Conservation (phyloP, 2,329 filamentous ascomycete species). For the Aspergillus arachidicola region DNA sequence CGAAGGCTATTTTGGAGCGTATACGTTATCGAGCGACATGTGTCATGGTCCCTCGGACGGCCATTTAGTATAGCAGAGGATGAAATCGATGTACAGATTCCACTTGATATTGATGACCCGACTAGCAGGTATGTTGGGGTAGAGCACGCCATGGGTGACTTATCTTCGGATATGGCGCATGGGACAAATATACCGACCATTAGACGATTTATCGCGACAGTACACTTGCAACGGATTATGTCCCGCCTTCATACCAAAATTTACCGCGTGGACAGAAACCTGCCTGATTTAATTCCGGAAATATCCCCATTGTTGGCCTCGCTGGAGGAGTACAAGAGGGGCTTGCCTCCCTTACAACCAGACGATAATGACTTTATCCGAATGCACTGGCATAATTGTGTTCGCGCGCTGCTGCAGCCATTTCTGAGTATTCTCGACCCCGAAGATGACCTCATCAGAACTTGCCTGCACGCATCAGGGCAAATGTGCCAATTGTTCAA, state of each 20-base stretch:
- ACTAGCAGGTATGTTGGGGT: not conserved
- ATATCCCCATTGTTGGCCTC: conserved; percentile 14
- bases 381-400: conserved; percentile 27
- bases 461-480: conserved; percentile 19
- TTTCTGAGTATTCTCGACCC: conserved; percentile 20
- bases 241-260: conserved; percentile 20
- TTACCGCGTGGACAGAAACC: conserved; percentile 19
- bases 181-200: not conserved
- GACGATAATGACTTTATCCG: conserved; percentile 23
- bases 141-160: not conserved
- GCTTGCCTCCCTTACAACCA: conserved; percentile 11
- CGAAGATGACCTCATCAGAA: conserved; percentile 13
- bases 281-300: not conserved
- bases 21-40: conserved; percentile 31
- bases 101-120: not conserved
- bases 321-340: conserved; percentile 17
- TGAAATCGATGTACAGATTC: conserved; percentile 28
- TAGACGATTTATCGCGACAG: conserved; percentile 14
- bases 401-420: conserved; percentile 20
- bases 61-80: conserved; percentile 37
- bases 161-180: not conserved
- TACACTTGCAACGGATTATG: conserved; percentile 22
- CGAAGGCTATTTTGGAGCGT: conserved; percentile 37
- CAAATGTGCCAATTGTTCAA: conserved; percentile 29
- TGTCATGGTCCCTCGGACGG: conserved; percentile 30